Conservation (phyloP, 306 rosid species). For the Neltuma alba region DNA sequence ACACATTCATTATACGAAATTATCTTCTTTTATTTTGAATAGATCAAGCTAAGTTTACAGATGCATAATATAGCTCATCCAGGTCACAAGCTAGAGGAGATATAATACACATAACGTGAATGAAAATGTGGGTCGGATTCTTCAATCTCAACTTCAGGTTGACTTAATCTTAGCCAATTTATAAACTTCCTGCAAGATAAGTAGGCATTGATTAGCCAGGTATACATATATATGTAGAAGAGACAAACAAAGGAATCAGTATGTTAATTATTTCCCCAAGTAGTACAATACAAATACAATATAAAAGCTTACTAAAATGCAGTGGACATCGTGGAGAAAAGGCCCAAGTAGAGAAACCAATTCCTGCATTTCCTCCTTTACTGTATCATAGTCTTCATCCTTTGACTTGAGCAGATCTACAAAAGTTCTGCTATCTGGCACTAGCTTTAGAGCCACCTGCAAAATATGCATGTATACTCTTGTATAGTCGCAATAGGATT, state of each 20-base stretch:
- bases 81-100: neutral
- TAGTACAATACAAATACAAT: neutral
- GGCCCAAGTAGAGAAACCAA: conserved; percentile 63
- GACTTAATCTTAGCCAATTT: conserved; percentile 69
- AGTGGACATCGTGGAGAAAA: conserved; percentile 71
- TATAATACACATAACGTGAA: neutral
- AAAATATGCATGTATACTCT: neutral
- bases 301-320: conserved; percentile 57
- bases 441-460: conserved; percentile 82
- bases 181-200: conserved; percentile 57
- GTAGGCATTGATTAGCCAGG: neutral
- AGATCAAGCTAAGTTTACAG: neutral
- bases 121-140: conserved; percentile 19
- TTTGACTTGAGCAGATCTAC: conserved; percentile 57
- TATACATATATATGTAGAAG: neutral
- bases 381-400: conserved; percentile 58
- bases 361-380: conserved; percentile 63
- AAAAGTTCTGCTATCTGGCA: conserved; percentile 71
- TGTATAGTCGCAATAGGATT: neutral
- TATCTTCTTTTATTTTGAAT: neutral
- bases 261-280: neutral
- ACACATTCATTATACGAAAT: neutral
- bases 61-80: neutral
- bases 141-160: conserved; percentile 38
- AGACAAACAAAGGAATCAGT: conserved; percentile 25